Evolutionary conservation across 805 yeast genomes (phyloP).

Genomic region (Torulaspora gathmanii): DNA sequence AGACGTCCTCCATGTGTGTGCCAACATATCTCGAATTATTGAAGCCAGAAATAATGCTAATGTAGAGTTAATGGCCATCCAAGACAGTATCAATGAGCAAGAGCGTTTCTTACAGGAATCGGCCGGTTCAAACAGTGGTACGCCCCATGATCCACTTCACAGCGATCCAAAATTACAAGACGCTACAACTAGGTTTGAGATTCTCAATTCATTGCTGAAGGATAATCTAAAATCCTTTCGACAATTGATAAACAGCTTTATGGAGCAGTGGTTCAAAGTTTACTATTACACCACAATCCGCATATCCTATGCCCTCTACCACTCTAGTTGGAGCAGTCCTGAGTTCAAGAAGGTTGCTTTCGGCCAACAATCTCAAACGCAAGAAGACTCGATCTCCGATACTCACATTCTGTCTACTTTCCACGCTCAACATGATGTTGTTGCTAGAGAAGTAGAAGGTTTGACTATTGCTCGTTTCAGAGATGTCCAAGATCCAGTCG

Average conservation of each 20-base stretch:
- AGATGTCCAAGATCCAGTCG: background rate
- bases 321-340: constrained; percentile 16
- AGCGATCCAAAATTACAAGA: constrained; percentile 12
- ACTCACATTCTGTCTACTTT: constrained; percentile 7
- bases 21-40: constrained; percentile 10
- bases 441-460: constrained; percentile 7
- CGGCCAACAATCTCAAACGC: background rate
- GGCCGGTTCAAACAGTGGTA: constrained; percentile 1
- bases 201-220: constrained; percentile 17
- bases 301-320: constrained; percentile 19
- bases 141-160: constrained; percentile 4
- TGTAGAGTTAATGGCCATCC: constrained; percentile 8
- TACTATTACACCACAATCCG: constrained; percentile 22
- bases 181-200: constrained; percentile 15
- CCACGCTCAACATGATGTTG: constrained; percentile 11
- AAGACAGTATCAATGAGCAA: constrained; percentile 5
- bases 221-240: constrained; percentile 14
- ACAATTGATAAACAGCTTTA: constrained; percentile 9
- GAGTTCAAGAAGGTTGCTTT: constrained; percentile 17
- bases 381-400: background rate
- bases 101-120: constrained; percentile 7
- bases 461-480: constrained; percentile 3
- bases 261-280: constrained; percentile 20
- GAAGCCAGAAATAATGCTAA: constrained; percentile 10
- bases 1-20: constrained; percentile 9